phyloP scores from a whole-genome alignment of 768 basidiomycete genomes.

The Mrakia blollopis region DNA sequence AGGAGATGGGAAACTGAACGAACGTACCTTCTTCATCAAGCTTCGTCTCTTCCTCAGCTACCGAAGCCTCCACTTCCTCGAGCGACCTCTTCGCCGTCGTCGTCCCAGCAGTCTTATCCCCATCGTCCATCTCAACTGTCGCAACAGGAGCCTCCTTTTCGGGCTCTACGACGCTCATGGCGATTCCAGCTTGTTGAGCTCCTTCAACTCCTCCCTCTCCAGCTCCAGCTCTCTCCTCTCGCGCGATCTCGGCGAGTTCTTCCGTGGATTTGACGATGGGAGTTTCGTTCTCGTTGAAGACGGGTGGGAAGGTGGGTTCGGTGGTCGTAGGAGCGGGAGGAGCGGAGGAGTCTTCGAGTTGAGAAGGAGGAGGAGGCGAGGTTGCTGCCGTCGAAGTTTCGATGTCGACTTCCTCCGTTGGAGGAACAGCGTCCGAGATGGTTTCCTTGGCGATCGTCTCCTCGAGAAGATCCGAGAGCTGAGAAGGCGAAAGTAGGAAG shows the following conservation, averaged over 20 bases:
- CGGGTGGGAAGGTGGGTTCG: background rate
- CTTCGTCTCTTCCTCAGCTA: background rate
- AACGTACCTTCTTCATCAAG: background rate
- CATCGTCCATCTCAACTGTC: background rate
- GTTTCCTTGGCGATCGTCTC: background rate
- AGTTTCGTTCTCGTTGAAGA: slow-evolving; percentile 8
- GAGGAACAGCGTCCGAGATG: background rate
- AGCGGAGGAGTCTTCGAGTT: background rate
- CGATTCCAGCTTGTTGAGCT: slow-evolving; percentile 8
- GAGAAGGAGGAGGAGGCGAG: background rate
- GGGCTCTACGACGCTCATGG: background rate
- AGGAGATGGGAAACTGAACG: background rate
- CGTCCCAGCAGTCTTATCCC: background rate
- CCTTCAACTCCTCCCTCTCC: background rate
- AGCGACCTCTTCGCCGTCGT: background rate
- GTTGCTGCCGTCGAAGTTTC: background rate
- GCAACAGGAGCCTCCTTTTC: background rate
- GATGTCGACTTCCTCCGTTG: background rate
- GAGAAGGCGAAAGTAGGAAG: background rate
- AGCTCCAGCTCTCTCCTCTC: background rate
- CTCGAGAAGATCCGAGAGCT: slow-evolving; percentile 20
- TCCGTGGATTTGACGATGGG: background rate
- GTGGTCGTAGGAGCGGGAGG: background rate
- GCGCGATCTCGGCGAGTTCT: background rate
- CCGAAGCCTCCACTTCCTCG: background rate